Evolutionary conservation across 768 basidiomycete species (phyloP), one percentile per base, ranked within the genome.

Genomic region (Lentinula sp.): DNA sequence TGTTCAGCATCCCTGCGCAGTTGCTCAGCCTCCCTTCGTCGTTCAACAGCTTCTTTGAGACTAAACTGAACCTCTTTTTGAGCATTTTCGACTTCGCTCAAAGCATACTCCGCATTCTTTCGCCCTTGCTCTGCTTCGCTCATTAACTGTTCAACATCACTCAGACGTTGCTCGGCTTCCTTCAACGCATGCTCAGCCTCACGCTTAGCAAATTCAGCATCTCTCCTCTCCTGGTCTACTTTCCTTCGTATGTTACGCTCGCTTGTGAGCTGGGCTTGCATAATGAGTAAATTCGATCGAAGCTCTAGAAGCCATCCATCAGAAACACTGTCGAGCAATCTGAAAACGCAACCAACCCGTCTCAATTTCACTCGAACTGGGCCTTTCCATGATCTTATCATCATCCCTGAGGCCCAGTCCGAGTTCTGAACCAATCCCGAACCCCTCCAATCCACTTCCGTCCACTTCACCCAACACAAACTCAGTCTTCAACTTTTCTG

Each of bases 381-480:
- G 55, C 55, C 37, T 56, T 7, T 56, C 55, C 55, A 20, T 23
- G 18, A 56, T 7, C 23, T 56, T 28, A 39, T 41, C 39, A 41
- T 55, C 55, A 15, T 43, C 23, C 8, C 32, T 6, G 20, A 37
- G 16, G 37, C 39, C 23, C 41, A 43, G 12, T 28, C 28, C 55
- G 39, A 56, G 39, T 20, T 41, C 55, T 2, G 18, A 39, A 35
- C 35, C 37, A 23, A 13, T n/a, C n/a, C 41, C 55, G 10, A 56
- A 16, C 7, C 18, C 39, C 37, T 43, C n/a, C 2, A 51, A 36
- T 33, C 35, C 50, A 13, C 18, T 7, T 7, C 35, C 28, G 10
- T 56, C 55, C 41, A 42, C 10, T 20, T 56, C 55, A 56, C 55
- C 55, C 37, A 56, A 33, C n/a, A 56, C 55, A 16, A 56, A 56